A percentile compares a stretch with the other conserved stretches of the same genome.
phyloP scores from a whole-genome alignment of 2,329 filamentous ascomycete species.

The Aotearoamyces nothofagi region DNA sequence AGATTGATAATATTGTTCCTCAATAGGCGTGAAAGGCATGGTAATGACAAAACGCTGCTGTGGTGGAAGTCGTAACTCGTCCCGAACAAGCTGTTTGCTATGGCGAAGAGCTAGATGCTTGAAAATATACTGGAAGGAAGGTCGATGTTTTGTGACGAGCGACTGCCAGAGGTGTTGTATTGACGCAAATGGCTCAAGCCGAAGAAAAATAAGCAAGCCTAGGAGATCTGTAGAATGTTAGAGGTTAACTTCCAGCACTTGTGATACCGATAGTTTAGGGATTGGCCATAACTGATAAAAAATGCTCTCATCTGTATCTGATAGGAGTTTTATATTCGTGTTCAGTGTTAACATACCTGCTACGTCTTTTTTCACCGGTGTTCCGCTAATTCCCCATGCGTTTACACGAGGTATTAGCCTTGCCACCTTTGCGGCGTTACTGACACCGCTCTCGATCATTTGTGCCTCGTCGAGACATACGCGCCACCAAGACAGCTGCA shows the following conservation, averaged over 20 bases:
- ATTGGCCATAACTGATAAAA: no score
- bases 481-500: conserved; percentile 78
- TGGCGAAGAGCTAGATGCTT: conserved; percentile 63
- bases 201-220: conserved; percentile 68
- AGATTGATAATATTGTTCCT: conserved; percentile 75
- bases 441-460: conserved; percentile 84
- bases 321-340: no score
- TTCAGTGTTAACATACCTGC: conserved; percentile 19
- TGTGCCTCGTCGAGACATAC: conserved; percentile 69
- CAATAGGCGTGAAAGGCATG: conserved; percentile 77
- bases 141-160: conserved; percentile 43
- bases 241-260: no score
- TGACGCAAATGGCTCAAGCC: conserved; percentile 60
- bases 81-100: conserved; percentile 65
- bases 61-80: conserved; percentile 63
- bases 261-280: no score
- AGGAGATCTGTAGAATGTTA: conserved; percentile 44
- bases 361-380: conserved; percentile 69
- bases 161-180: conserved; percentile 50
- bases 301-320: no score
- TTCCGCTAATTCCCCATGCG: conserved; percentile 86
- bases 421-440: conserved; percentile 67
- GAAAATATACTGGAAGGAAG: conserved; percentile 56
- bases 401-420: conserved; percentile 68
- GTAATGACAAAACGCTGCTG: conserved; percentile 82